phyloP scores from a whole-genome alignment of 1,284 basidiomycete species.

The Pascua guehoae region DNA sequence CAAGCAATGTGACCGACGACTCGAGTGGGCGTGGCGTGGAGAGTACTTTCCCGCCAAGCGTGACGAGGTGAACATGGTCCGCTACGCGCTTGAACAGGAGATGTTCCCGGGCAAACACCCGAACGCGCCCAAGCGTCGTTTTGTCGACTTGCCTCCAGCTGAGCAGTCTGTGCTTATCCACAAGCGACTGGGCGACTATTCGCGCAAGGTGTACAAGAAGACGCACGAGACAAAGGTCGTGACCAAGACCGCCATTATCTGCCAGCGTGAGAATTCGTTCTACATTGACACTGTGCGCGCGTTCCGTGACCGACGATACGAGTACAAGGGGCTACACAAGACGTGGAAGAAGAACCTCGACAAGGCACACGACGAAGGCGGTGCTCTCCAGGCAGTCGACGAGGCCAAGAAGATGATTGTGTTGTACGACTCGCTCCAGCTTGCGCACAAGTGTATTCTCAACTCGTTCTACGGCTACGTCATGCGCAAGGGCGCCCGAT shows the following conservation, averaged over 20 bases:
- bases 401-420: constrained; percentile 99
- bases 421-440: constrained; percentile 98
- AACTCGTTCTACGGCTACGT: constrained; percentile 99
- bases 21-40: constrained; percentile 99
- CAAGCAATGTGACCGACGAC: constrained; percentile 87
- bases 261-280: constrained; percentile 98
- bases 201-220: constrained; percentile 97
- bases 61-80: constrained; percentile 99
- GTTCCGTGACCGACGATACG: constrained; percentile 96
- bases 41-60: constrained; percentile 97
- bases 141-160: constrained; percentile 74
- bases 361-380: constrained; percentile 61
- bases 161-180: constrained; percentile 92
- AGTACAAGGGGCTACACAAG: constrained; percentile 98
- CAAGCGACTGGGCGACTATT: constrained; percentile 97
- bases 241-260: constrained; percentile 90
- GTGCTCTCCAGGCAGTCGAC: constrained; percentile 77
- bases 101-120: constrained; percentile 78
- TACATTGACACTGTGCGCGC: constrained; percentile 98
- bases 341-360: constrained; percentile 99
- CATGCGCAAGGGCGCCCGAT: constrained; percentile 98
- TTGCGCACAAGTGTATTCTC: constrained; percentile 99
- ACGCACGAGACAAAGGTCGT: constrained; percentile 98
- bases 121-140: constrained; percentile 70
- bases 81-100: constrained; percentile 93